phyloP scores from a whole-genome alignment of 2,329 filamentous ascomycete genomes.

The Curvularia hawaiiensis region DNA sequence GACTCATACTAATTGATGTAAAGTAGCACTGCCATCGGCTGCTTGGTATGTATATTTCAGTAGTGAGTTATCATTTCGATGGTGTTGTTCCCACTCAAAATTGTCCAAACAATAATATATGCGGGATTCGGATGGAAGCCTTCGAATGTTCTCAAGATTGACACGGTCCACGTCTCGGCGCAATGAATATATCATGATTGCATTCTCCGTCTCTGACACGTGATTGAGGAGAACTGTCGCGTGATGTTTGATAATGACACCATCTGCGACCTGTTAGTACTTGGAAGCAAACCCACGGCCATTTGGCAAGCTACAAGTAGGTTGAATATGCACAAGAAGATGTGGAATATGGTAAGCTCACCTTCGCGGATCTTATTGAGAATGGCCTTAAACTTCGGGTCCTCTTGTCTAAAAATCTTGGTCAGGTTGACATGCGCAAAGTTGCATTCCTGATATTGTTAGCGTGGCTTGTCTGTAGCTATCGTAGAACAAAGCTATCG shows the following conservation, averaged over 20 bases:
- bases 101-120: slow-evolving; percentile 48
- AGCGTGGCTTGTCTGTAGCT: neutral
- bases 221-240: slow-evolving; percentile 54
- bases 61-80: slow-evolving; percentile 26
- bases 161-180: slow-evolving; percentile 41
- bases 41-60: slow-evolving; percentile 15
- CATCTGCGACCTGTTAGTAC: slow-evolving; percentile 16
- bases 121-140: slow-evolving; percentile 30
- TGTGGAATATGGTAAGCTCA: slow-evolving; percentile 6
- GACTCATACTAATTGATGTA: slow-evolving; percentile 28
- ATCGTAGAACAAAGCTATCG: neutral
- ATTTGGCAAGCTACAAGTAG: neutral
- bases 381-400: slow-evolving; percentile 59
- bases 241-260: slow-evolving; percentile 45
- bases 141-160: slow-evolving; percentile 43
- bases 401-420: slow-evolving; percentile 63
- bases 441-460: slow-evolving; percentile 48
- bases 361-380: slow-evolving; percentile 62
- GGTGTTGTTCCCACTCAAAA: slow-evolving; percentile 47
- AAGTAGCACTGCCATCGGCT: slow-evolving; percentile 12
- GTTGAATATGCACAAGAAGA: neutral
- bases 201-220: slow-evolving; percentile 48
- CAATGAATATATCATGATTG: slow-evolving; percentile 54
- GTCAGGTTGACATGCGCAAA: slow-evolving; percentile 61
- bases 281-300: neutral